Percentiles rank a stretch among this genome's conserved stretches.
phyloP scores from a whole-genome alignment of 495 filamentous ascomycete species.

The Aspergillus ellipticus region DNA sequence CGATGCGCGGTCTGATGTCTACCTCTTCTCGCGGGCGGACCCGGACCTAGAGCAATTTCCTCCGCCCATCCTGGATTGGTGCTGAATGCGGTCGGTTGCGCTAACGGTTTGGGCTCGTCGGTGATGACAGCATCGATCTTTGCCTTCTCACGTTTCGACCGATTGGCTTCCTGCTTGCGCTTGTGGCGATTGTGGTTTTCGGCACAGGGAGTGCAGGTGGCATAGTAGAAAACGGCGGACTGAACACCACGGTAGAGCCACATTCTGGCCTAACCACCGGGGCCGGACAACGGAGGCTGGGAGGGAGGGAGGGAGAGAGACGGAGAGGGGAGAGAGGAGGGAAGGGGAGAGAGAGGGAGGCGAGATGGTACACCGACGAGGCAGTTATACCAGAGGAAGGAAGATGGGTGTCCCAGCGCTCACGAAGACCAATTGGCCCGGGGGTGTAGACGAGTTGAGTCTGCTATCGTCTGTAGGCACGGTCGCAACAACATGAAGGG shows the following conservation, averaged over 20 bases:
- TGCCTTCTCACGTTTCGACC: constrained; percentile 56
- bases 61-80: constrained; percentile 85
- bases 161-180: constrained; percentile 61
- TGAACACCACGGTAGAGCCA: constrained; percentile 60
- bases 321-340: not conserved
- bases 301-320: not conserved
- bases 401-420: not conserved
- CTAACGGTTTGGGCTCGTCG: constrained; percentile 68
- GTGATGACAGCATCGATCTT: constrained; percentile 45
- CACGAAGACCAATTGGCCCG: constrained; percentile 19
- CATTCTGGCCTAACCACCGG: constrained; percentile 25
- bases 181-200: constrained; percentile 59
- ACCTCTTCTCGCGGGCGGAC: constrained; percentile 57
- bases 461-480: constrained; percentile 20
- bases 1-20: constrained; percentile 44
- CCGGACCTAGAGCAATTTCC: constrained; percentile 77
- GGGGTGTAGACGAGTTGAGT: constrained; percentile 21
- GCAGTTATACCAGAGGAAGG: not conserved
- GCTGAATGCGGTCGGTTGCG: constrained; percentile 74
- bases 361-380: not conserved
- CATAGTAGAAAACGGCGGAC: constrained; percentile 83
- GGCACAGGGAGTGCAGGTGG: constrained; percentile 77
- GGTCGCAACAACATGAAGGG: constrained; percentile 43
- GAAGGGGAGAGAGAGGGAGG: not conserved
- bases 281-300: not conserved